phyloP scores from a whole-genome alignment of 768 basidiomycete species.

The Kwoniella sp. region DNA sequence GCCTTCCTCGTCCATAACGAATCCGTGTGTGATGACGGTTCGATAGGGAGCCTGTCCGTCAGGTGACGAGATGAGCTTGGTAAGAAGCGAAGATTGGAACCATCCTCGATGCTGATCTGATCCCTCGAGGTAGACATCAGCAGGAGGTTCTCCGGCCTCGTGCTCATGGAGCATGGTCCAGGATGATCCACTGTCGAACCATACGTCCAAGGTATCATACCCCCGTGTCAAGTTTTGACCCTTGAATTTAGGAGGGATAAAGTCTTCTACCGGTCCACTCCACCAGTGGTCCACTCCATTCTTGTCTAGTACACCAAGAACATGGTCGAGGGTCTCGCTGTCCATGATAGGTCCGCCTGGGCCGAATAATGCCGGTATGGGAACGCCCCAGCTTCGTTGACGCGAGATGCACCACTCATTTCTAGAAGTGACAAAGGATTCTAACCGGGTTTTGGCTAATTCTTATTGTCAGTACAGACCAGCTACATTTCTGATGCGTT shows the following conservation, averaged over 20 bases:
- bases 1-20: conserved; percentile 87
- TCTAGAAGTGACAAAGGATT: conserved; percentile 79
- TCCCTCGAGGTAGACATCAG: conserved; percentile 91
- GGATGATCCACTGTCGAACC: conserved; percentile 96
- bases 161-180: conserved; percentile 72
- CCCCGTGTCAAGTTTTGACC: conserved; percentile 71
- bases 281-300: conserved; percentile 89
- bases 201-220: conserved; percentile 96
- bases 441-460: conserved; percentile 81
- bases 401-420: conserved; percentile 99
- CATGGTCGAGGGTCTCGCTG: conserved; percentile 68
- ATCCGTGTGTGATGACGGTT: conserved; percentile 88
- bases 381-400: conserved; percentile 95
- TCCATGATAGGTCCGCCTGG: conserved; percentile 68
- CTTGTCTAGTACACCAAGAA: conserved; percentile 70
- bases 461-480: neutral
- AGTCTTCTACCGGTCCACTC: conserved; percentile 78
- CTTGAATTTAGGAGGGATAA: conserved; percentile 67
- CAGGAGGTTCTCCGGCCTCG: conserved; percentile 54
- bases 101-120: conserved; percentile 97
- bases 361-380: conserved; percentile 84
- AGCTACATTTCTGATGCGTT: neutral
- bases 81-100: conserved; percentile 95
- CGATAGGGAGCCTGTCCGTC: conserved; percentile 64
- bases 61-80: conserved; percentile 63